Evolutionary conservation across 2,329 filamentous ascomycete genomes (phyloP).

Genomic region (Venturiaceae sp.): DNA sequence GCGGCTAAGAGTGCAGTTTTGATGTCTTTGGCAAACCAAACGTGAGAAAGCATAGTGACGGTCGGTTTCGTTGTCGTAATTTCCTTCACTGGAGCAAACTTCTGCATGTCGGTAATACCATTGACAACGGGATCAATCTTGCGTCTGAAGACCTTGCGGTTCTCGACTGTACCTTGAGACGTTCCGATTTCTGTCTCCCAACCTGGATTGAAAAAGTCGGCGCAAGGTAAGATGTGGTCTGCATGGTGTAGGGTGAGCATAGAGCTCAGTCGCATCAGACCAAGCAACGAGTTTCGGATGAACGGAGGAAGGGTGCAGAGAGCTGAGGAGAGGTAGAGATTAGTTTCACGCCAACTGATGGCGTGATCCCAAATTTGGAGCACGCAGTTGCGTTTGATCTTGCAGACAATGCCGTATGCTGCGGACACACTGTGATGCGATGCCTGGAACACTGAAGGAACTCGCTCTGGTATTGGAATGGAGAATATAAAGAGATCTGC

Average conservation of each 20-base stretch:
- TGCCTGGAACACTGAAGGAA: slow-evolving; percentile 52
- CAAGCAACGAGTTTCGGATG: slow-evolving; percentile 28
- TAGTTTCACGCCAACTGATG: slow-evolving; percentile 50
- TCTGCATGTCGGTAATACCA: slow-evolving; percentile 54
- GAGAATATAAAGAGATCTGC: slow-evolving; percentile 44
- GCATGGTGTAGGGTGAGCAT: slow-evolving; percentile 40
- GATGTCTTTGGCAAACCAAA: slow-evolving; percentile 52
- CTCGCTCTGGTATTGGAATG: slow-evolving; percentile 44
- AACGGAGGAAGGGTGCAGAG: slow-evolving; percentile 30
- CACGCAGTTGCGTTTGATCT: slow-evolving; percentile 49
- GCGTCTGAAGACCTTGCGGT: slow-evolving; percentile 46
- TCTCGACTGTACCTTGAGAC: slow-evolving; percentile 44
- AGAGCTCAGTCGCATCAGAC: slow-evolving; percentile 29
- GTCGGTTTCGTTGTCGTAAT: slow-evolving; percentile 50
- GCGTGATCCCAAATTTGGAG: slow-evolving; percentile 56
- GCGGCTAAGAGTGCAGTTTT: slow-evolving; percentile 54
- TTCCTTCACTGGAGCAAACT: slow-evolving; percentile 49
- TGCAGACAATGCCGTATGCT: slow-evolving; percentile 52
- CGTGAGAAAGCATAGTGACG: slow-evolving; percentile 56
- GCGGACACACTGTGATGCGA: slow-evolving; percentile 53
- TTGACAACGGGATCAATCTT: slow-evolving; percentile 58
- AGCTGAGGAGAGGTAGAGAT: slow-evolving; percentile 28
- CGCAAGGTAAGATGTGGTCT: slow-evolving; percentile 48
- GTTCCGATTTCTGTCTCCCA: slow-evolving; percentile 56
- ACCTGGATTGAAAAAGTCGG: slow-evolving; percentile 54